A percentile compares a stretch with the other conserved stretches of the same genome.
These are phyloP conservation scores for Camellia japonica DNA, from an alignment of 148 eudicot species.

Conservation along the genomic window DNA sequence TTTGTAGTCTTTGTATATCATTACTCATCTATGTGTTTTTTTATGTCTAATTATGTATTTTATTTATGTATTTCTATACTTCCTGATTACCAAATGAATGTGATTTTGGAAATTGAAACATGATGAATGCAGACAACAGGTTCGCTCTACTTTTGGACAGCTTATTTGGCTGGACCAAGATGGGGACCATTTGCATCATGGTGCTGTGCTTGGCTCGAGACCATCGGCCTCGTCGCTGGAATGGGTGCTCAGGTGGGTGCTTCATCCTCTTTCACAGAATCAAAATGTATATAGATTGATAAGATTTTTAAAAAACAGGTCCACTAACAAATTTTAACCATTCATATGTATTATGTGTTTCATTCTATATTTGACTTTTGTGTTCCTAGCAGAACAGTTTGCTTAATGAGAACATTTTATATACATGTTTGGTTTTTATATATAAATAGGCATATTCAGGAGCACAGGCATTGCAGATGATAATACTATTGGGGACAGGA, in stretches of 20 bases:
- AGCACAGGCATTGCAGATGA: conserved; percentile 52
- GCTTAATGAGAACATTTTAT: neutral
- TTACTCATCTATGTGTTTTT: too few relatives aligned
- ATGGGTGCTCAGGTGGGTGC: conserved; percentile 52
- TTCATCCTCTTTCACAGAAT: neutral
- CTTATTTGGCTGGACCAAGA: conserved; percentile 61
- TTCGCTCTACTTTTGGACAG: conserved; percentile 67
- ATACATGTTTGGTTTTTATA: neutral
- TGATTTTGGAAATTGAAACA: neutral
- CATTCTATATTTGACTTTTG: too few relatives aligned
- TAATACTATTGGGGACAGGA: conserved; percentile 55
- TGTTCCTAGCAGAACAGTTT: neutral
- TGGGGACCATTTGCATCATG: conserved; percentile 80
- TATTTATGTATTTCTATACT: too few relatives aligned
- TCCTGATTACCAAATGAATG: neutral
- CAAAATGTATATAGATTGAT: too few relatives aligned
- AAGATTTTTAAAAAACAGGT: too few relatives aligned
- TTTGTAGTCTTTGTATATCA: too few relatives aligned
- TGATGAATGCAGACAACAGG: conserved; percentile 49
- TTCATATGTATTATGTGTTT: too few relatives aligned
- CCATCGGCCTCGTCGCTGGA: conserved; percentile 56
- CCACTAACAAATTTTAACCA: too few relatives aligned
- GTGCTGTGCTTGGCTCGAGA: conserved; percentile 71
- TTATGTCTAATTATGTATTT: too few relatives aligned
- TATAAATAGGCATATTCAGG: conserved; percentile 58